These are phyloP conservation scores for Serendipita sp. DNA, from an alignment of 768 basidiomycete species.

Conservation along the genomic window DNA sequence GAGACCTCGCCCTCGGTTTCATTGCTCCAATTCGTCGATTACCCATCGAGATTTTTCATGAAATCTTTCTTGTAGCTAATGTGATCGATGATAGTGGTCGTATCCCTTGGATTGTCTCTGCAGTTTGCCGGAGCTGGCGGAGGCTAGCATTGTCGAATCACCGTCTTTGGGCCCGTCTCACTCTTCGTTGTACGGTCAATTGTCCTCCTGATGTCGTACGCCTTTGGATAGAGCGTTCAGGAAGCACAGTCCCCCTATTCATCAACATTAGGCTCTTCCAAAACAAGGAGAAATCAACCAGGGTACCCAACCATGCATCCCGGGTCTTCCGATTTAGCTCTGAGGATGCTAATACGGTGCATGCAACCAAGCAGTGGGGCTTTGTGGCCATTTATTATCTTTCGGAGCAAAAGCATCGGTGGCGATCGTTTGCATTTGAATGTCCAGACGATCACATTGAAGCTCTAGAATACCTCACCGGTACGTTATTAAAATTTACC, in stretches of 20 bases:
- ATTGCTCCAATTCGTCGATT: conserved; percentile 57
- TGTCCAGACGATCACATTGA: conserved; percentile 55
- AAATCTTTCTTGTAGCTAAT: conserved; percentile 46
- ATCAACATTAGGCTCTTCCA: conserved; percentile 54
- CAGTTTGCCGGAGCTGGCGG: background rate
- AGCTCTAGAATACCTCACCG: conserved; percentile 57
- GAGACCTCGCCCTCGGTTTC: conserved; percentile 41
- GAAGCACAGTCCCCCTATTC: conserved; percentile 51
- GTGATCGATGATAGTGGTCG: conserved; percentile 59
- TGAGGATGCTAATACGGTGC: background rate
- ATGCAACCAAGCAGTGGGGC: conserved; percentile 46
- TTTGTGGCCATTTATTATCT: conserved; percentile 68
- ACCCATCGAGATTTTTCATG: conserved; percentile 55
- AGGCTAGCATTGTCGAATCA: conserved; percentile 5
- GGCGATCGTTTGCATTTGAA: conserved; percentile 66
- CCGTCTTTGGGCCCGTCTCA: conserved; percentile 34
- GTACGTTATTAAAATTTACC: conserved; percentile 24
- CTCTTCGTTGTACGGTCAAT: conserved; percentile 51
- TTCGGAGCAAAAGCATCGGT: conserved; percentile 65
- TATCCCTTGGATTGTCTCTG: conserved; percentile 52
- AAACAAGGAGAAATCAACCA: conserved; percentile 9
- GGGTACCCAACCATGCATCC: conserved; percentile 14
- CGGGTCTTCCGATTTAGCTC: background rate
- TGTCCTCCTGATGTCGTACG: conserved; percentile 66
- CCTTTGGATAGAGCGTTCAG: conserved; percentile 71